A percentile compares a stretch with the other conserved stretches of the same genome.
Conservation (phyloP, 495 filamentous ascomycete species). For the Evansstolkia leycettana region DNA sequence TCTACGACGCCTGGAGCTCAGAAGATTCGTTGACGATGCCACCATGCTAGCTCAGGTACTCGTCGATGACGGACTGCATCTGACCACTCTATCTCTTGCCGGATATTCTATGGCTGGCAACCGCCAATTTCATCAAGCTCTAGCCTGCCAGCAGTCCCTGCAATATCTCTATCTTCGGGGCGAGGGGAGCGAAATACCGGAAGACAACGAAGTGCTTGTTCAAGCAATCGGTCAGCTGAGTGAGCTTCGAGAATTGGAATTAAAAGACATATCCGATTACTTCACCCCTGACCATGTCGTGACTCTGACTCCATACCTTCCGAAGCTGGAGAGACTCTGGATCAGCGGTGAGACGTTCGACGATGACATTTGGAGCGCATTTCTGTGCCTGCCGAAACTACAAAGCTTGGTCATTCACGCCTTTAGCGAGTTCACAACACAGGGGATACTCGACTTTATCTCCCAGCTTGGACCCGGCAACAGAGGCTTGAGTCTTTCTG, state of each 20-base stretch:
- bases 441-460: constrained; percentile 36
- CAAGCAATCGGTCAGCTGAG: constrained; percentile 32
- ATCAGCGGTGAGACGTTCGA: constrained; percentile 42
- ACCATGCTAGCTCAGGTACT: constrained; percentile 42
- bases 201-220: constrained; percentile 38
- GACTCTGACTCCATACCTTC: constrained; percentile 34
- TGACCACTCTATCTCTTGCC: constrained; percentile 34
- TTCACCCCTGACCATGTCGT: constrained; percentile 40
- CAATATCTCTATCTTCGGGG: constrained; percentile 35
- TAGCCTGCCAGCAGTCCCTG: constrained; percentile 34
- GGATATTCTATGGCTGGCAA: constrained; percentile 32
- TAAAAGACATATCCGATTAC: constrained; percentile 41
- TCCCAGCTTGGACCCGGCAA: constrained; percentile 21
- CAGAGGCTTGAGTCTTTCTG: constrained; percentile 22
- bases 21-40: constrained; percentile 35
- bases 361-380: constrained; percentile 34
- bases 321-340: constrained; percentile 41
- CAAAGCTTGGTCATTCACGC: constrained; percentile 33
- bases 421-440: constrained; percentile 31
- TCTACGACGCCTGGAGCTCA: constrained; percentile 38
- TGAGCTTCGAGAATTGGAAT: constrained; percentile 36
- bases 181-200: constrained; percentile 32
- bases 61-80: constrained; percentile 32
- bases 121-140: constrained; percentile 38
- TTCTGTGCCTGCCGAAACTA: constrained; percentile 27